phyloP scores from a whole-genome alignment of 176 grass and related monocot genomes.

The Triticum aestivum region IWGSC_CS_RefSeq_v2.1 NC_057804.1:455561971-455562470 shows the following conservation, averaged over 20 bases:
- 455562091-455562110: not conserved
- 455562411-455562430: not conserved
- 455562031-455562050: constrained; percentile 70
- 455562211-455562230: not conserved
- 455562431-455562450: not conserved
- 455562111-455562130: constrained; percentile 12
- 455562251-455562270: not conserved
- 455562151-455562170: not conserved
- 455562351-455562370: not conserved
- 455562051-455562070: constrained; percentile 44
- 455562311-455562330: constrained; percentile 3
- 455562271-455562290: not conserved
- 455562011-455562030: constrained; percentile 88
- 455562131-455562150: not conserved
- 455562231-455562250: constrained; percentile 23
- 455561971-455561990: constrained; percentile 61
- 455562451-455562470: not conserved
- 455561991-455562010: constrained; percentile 80
- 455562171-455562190: not conserved
- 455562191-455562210: not conserved
- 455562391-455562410: not conserved
- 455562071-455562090: not conserved
- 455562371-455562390: constrained; percentile 7
- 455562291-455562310: not conserved
- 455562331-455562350: constrained; percentile 8